Evolutionary conservation across 2,329 filamentous ascomycete genomes (phyloP), one percentile per base, ranked within the genome.

Genomic region (Aureobasidium sp.): DNA sequence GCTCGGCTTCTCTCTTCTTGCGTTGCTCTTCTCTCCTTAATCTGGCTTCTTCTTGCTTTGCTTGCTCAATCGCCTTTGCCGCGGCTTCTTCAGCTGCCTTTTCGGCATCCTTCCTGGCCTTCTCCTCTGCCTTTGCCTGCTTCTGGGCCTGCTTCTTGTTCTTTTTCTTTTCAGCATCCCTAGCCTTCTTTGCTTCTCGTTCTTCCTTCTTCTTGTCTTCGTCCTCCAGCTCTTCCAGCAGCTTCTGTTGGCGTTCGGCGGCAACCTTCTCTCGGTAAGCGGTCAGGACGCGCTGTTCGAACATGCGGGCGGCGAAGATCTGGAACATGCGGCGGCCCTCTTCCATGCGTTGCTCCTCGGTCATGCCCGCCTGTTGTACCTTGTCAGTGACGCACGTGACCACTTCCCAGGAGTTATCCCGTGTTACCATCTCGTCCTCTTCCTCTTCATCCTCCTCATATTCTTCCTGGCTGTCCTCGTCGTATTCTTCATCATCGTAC

Each of bases 191-290:
- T 17, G 88, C 90, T 67, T 93, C 90, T 58, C 86, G 85, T 68
- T 91, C 81, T 48, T 84, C 80, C 57, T 87, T 84, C 45, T 84
- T 80, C 53, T 83, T 81, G 58, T 81, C 80, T 68, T 98, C 93
- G 66, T 95, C 88, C 60, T 90, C 84, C 2, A 96, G 76, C 68
- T 98, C 93, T 66, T 96, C 87, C 22, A 98, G 77, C 19, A 98
- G 82, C 67, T 90, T 90, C 64, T 87, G 79, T 66, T 96, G 91
- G 24, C 93, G 87, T 71, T 98, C 91, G 62, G 85, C 84, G 16
- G 93, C 89, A 3, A 98, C 91, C 68, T 96, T 96, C 72, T 97
- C 91, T 68, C 90, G 87, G 71, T 98, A 98, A n/a, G 93, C 93
- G 37, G 88, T 91, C 55, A 98, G 78, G 19, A 98, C 93, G 58